Conservation (phyloP, 345 rosid species). For the Linum usitatissimum region DNA sequence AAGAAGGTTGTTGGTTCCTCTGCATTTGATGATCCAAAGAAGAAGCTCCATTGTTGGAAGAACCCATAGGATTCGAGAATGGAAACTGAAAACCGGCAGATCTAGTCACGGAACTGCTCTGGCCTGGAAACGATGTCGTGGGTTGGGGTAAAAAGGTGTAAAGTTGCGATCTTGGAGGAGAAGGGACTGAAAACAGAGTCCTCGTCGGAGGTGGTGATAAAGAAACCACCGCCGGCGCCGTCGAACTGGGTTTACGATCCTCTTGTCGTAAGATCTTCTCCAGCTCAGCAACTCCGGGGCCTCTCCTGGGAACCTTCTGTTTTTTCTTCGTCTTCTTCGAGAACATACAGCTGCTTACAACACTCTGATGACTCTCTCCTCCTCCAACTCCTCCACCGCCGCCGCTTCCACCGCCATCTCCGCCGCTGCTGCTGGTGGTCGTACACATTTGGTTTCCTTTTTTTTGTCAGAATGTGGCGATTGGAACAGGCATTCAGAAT, state of each 20-base stretch:
- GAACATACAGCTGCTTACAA: background rate
- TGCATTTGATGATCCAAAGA: slow-evolving; percentile 18
- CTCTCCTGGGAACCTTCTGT: slow-evolving; percentile 44
- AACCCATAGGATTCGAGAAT: slow-evolving; percentile 16
- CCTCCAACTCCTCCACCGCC: slow-evolving; percentile 17
- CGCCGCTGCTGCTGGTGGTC: slow-evolving; percentile 20
- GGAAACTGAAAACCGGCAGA: background rate
- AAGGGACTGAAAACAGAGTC: slow-evolving; percentile 4
- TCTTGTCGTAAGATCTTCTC: slow-evolving; percentile 69
- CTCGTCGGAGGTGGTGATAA: background rate
- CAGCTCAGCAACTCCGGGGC: slow-evolving; percentile 77
- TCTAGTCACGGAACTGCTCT: slow-evolving; percentile 5
- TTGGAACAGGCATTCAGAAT: background rate
- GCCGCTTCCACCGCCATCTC: slow-evolving; percentile 19
- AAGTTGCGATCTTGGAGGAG: slow-evolving; percentile 5
- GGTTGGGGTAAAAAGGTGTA: slow-evolving; percentile 13
- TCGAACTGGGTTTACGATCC: slow-evolving; percentile 5
- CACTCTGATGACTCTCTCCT: slow-evolving; percentile 15
- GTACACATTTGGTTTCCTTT: slow-evolving; percentile 37
- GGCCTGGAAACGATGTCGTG: slow-evolving; percentile 17
- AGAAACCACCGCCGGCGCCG: slow-evolving; percentile 9
- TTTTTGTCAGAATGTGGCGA: background rate
- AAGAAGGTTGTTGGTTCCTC: slow-evolving; percentile 17
- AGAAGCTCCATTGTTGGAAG: slow-evolving; percentile 18
- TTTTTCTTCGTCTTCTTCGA: slow-evolving; percentile 33